phyloP scores from a whole-genome alignment of 75 land plant species.

The Selaginella moellendorffii region DNA sequence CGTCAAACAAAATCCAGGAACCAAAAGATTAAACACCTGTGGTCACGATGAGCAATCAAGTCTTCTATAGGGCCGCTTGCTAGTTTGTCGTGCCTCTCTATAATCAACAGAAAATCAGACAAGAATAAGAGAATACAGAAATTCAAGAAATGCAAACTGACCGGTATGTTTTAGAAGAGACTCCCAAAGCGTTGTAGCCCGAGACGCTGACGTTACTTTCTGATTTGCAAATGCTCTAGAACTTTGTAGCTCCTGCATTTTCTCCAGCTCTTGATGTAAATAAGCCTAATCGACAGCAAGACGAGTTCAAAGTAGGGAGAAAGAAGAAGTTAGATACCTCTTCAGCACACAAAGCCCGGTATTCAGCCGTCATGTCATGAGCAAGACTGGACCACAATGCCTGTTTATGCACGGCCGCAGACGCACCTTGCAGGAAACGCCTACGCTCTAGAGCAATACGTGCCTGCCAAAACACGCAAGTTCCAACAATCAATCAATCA shows the following conservation, averaged over 20 bases:
- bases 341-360: slow-evolving; percentile 95
- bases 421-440: slow-evolving; percentile 67
- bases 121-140: neutral
- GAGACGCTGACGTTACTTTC: slow-evolving; percentile 50
- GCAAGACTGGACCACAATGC: slow-evolving; percentile 88
- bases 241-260: slow-evolving; percentile 61
- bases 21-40: slow-evolving; percentile 38
- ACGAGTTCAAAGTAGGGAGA: neutral
- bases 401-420: slow-evolving; percentile 72
- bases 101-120: neutral
- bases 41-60: slow-evolving; percentile 94
- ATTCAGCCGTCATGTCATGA: slow-evolving; percentile 98
- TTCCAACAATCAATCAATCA: too few relatives aligned
- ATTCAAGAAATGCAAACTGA: slow-evolving; percentile 12
- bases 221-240: slow-evolving; percentile 52
- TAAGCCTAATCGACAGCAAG: slow-evolving; percentile 46
- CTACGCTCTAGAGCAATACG: slow-evolving; percentile 91
- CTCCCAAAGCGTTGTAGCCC: slow-evolving; percentile 85
- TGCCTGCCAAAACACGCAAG: too few relatives aligned
- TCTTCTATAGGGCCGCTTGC: slow-evolving; percentile 98
- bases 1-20: neutral
- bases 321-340: slow-evolving; percentile 40
- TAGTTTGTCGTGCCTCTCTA: slow-evolving; percentile 87
- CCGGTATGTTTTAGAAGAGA: slow-evolving; percentile 71
- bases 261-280: slow-evolving; percentile 95